Evolutionary conservation across 768 basidiomycete species (phyloP).

Genomic region (Amanita rimosa): DNA sequence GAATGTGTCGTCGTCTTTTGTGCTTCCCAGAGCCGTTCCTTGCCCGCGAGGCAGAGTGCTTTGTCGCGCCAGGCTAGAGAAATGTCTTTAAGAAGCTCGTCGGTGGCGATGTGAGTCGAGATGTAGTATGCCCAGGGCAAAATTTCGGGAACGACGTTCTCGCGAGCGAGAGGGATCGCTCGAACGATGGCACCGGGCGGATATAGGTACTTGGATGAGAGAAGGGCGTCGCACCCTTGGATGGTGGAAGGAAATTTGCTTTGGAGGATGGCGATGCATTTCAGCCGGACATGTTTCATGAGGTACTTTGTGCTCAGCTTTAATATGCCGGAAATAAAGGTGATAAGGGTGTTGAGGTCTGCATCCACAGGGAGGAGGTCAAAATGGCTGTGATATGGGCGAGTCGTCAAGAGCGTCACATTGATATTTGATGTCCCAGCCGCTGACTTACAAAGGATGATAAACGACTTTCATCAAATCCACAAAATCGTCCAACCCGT

Average conservation of each 20-base stretch:
- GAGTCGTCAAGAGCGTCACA: neutral
- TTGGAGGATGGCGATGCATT: slow-evolving; percentile 26
- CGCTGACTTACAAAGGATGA: slow-evolving; percentile 22
- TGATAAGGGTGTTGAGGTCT: slow-evolving; percentile 23
- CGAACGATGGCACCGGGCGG: slow-evolving; percentile 25
- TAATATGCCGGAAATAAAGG: slow-evolving; percentile 28
- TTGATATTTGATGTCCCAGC: neutral
- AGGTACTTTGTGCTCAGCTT: slow-evolving; percentile 34
- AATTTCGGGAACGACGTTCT: slow-evolving; percentile 26
- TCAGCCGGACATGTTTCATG: slow-evolving; percentile 23
- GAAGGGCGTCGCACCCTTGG: slow-evolving; percentile 25
- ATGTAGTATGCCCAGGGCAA: slow-evolving; percentile 37
- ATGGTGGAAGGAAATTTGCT: slow-evolving; percentile 31
- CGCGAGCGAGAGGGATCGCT: slow-evolving; percentile 28
- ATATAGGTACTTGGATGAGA: slow-evolving; percentile 24
- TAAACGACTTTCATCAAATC: slow-evolving; percentile 26
- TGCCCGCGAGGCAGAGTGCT: slow-evolving; percentile 28
- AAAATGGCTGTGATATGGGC: slow-evolving; percentile 19
- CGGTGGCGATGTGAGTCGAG: slow-evolving; percentile 25
- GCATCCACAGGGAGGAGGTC: slow-evolving; percentile 23
- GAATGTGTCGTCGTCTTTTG: slow-evolving; percentile 25
- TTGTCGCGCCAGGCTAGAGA: slow-evolving; percentile 30
- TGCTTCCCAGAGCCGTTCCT: slow-evolving; percentile 26
- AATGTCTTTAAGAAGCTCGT: slow-evolving; percentile 21
- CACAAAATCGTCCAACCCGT: slow-evolving; percentile 23